These are phyloP conservation scores for Fusarium illudens DNA, from an alignment of 2,329 filamentous ascomycete genomes.

Conservation along the genomic window DNA sequence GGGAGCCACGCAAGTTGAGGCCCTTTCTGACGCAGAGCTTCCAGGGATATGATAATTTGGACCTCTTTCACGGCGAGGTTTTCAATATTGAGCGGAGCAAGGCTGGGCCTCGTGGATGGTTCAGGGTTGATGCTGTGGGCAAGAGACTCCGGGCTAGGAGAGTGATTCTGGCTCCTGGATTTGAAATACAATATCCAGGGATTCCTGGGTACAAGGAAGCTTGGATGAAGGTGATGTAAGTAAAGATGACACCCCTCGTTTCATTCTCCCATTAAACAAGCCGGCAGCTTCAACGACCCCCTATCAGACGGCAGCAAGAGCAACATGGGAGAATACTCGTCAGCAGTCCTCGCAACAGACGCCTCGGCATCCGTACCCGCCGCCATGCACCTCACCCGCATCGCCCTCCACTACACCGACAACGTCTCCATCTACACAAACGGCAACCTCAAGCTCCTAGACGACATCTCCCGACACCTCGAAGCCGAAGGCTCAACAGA, in stretches of 20 bases:
- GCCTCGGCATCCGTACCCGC: background rate
- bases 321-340: background rate
- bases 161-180: background rate
- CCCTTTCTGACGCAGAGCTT: background rate
- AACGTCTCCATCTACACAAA: conserved; percentile 1
- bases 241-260: background rate
- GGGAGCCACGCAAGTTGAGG: background rate
- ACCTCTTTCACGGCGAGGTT: background rate
- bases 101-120: background rate
- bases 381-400: background rate
- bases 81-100: background rate
- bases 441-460: background rate
- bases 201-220: background rate
- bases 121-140: background rate
- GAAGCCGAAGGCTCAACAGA: background rate
- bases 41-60: background rate
- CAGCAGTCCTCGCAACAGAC: background rate
- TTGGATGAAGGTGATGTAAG: background rate
- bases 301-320: background rate
- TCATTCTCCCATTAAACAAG: background rate
- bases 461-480: background rate
- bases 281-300: background rate
- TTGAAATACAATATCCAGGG: background rate
- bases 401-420: background rate
- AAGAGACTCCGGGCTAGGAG: background rate